Percentiles rank a stretch among this genome's conserved stretches.
Conservation (phyloP, 805 yeast genomes). For the Trichomonascus vanleenenianus region DNA sequence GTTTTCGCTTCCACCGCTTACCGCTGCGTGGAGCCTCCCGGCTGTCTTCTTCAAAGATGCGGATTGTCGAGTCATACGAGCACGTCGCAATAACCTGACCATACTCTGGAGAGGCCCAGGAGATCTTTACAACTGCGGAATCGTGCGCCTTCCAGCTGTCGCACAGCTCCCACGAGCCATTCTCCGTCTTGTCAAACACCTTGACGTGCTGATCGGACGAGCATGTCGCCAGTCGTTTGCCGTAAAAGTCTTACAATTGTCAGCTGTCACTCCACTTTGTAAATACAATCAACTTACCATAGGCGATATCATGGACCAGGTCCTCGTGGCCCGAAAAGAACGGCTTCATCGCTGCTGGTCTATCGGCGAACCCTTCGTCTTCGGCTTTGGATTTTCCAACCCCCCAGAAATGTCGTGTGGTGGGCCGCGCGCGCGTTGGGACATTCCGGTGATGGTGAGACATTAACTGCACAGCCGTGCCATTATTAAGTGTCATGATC, state of each 20-base stretch:
- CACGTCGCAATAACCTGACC: constrained; percentile 83
- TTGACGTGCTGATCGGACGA: constrained; percentile 92
- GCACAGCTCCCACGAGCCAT: constrained; percentile 63
- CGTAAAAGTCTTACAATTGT: constrained; percentile 65
- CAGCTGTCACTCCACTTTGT: background rate
- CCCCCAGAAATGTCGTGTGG: background rate
- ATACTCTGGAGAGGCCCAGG: constrained; percentile 94
- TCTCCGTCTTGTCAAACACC: constrained; percentile 56
- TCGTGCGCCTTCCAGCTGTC: constrained; percentile 97
- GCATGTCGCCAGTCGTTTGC: constrained; percentile 86
- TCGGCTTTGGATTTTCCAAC: no score
- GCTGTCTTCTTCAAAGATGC: constrained; percentile 84
- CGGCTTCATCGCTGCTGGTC: constrained; percentile 43
- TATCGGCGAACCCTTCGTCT: background rate
- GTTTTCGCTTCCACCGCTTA: constrained; percentile 68
- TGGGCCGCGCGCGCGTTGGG: background rate
- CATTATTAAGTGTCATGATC: no score
- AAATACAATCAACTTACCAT: constrained; percentile 35
- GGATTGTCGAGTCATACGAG: constrained; percentile 82
- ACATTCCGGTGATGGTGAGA: background rate
- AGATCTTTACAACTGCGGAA: constrained; percentile 68
- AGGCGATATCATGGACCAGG: constrained; percentile 79
- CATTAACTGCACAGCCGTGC: no score
- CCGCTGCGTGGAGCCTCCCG: constrained; percentile 74
- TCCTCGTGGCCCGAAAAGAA: constrained; percentile 91